Conservation (phyloP, 192 early-diverging fungal genomes). For the Entomortierella beljakovae region DNA sequence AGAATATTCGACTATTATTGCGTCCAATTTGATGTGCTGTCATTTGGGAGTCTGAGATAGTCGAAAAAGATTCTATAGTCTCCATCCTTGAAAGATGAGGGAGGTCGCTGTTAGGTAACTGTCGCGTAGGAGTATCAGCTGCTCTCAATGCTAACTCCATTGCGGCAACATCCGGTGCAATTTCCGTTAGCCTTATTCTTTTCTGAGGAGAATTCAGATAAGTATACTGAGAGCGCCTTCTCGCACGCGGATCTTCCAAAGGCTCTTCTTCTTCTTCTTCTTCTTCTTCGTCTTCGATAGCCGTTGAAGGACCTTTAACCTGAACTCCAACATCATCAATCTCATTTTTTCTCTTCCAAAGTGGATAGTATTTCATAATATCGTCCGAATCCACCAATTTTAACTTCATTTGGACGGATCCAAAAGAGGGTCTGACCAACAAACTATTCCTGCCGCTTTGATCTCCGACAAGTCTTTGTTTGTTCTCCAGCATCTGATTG, state of each 20-base stretch:
- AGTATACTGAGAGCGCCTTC: conserved; percentile 17
- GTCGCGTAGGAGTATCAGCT: conserved; percentile 7
- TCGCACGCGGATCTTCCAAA: conserved; percentile 16
- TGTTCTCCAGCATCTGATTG: background rate
- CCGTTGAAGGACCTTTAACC: too few species aligned
- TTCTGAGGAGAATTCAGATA: conserved; percentile 24
- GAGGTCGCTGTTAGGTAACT: background rate
- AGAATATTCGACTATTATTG: background rate
- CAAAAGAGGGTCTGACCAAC: conserved; percentile 5
- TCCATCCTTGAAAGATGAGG: conserved; percentile 4
- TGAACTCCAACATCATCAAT: background rate
- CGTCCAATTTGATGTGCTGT: background rate
- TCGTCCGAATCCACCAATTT: background rate
- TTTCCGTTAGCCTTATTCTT: conserved; percentile 15
- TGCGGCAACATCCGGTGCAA: conserved; percentile 8
- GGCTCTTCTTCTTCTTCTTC: conserved; percentile 22
- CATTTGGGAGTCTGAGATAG: conserved; percentile 16
- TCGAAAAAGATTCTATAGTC: conserved; percentile 35
- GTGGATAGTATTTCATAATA: background rate
- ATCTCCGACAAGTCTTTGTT: too few species aligned
- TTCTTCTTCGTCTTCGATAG: too few species aligned
- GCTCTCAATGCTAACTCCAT: conserved; percentile 17
- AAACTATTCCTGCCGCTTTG: too few species aligned
- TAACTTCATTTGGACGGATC: background rate
- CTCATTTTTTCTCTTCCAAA: background rate